phyloP scores from a whole-genome alignment of 768 basidiomycete species.

The Heimioporus sp. region DNA sequence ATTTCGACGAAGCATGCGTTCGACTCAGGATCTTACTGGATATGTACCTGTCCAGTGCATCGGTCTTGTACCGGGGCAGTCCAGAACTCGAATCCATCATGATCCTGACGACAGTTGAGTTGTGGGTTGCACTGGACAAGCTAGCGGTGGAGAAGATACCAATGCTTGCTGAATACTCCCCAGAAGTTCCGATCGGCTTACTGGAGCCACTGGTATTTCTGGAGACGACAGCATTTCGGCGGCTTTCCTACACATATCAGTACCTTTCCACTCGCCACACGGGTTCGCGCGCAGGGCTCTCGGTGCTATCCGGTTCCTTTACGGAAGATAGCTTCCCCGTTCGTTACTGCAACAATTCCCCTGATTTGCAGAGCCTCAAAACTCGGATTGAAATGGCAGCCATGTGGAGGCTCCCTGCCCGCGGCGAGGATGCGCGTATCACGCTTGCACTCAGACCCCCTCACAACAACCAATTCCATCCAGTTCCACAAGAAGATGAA shows the following conservation, averaged over 20 bases:
- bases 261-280: constrained; percentile 34
- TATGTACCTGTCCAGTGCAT: constrained; percentile 11
- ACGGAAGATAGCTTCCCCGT: constrained; percentile 1
- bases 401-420: not conserved
- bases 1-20: constrained; percentile 4
- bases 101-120: constrained; percentile 35
- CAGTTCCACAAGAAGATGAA: too few relatives aligned
- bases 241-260: constrained; percentile 22
- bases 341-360: constrained; percentile 21
- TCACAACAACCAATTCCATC: not conserved
- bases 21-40: constrained; percentile 22
- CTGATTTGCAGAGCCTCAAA: constrained; percentile 19
- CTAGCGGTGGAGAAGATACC: not conserved
- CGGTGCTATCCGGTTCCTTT: constrained; percentile 31
- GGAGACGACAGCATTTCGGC: constrained; percentile 23
- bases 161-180: constrained; percentile 19
- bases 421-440: not conserved
- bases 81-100: constrained; percentile 29
- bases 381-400: constrained; percentile 21
- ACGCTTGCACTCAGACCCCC: not conserved
- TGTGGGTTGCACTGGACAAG: constrained; percentile 32
- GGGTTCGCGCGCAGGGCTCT: constrained; percentile 11
- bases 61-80: not conserved
- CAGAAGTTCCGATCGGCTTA: constrained; percentile 22
- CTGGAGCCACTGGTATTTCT: constrained; percentile 26